Evolutionary conservation across 2,329 filamentous ascomycete species (phyloP).

Genomic region (Pseudogymnoascus sp.): DNA sequence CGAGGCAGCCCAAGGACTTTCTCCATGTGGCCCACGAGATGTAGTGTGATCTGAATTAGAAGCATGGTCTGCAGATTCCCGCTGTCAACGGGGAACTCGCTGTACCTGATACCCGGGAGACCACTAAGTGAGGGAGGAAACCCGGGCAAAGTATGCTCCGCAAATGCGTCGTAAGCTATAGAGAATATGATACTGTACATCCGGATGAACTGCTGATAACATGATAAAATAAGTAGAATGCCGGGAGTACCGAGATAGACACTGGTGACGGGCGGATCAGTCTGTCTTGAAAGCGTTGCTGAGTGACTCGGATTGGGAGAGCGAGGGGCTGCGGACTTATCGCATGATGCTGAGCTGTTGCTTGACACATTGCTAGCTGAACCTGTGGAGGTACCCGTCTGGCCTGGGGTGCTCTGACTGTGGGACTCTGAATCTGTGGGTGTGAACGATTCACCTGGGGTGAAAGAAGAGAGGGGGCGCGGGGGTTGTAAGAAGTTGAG

Average conservation of each 20-base stretch:
- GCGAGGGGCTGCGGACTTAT: neutral
- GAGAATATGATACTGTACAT: slow-evolving; percentile 4
- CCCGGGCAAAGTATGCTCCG: neutral
- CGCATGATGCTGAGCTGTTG: neutral
- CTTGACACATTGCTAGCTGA: neutral
- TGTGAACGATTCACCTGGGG: neutral
- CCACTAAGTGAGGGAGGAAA: neutral
- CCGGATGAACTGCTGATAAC: slow-evolving; percentile 3
- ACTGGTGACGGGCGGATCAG: neutral
- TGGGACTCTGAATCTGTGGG: neutral
- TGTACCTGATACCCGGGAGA: slow-evolving; percentile 1
- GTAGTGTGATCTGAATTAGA: neutral
- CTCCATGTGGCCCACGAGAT: neutral
- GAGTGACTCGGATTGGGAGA: neutral
- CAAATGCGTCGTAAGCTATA: neutral
- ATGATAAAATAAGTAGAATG: neutral
- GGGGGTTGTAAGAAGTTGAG: neutral
- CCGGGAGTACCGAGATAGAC: slow-evolving; percentile 2
- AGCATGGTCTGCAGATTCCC: neutral
- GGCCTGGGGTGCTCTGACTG: neutral
- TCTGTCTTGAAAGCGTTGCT: neutral
- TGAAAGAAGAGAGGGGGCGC: neutral
- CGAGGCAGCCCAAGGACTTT: neutral
- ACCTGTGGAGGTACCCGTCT: neutral
- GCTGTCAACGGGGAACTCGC: neutral